Evolutionary conservation across 2,329 filamentous ascomycete species (phyloP).

Genomic region (Diaporthe ilicicola): DNA sequence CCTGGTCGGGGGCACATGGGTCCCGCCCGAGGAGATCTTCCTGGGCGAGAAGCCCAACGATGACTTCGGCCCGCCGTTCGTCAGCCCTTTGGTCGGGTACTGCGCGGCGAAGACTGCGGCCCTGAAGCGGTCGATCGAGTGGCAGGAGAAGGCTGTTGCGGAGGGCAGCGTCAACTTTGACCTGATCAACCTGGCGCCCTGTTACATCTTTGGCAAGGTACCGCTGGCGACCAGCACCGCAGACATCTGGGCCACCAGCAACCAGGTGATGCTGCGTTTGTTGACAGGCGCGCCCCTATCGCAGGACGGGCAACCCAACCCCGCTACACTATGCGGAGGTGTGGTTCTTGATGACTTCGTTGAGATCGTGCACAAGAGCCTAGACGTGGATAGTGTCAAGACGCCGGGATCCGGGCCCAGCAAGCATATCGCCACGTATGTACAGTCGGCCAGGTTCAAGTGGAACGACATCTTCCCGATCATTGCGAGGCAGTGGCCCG

Average conservation of each 20-base stretch:
- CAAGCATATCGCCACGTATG: slow-evolving; percentile 26
- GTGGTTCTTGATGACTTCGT: slow-evolving; percentile 24
- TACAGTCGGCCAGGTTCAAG: background rate
- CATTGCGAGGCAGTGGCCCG: slow-evolving; percentile 30
- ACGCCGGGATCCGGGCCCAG: slow-evolving; percentile 29
- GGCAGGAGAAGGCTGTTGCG: slow-evolving; percentile 30
- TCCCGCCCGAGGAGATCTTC: slow-evolving; percentile 24
- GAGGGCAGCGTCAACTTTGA: slow-evolving; percentile 32
- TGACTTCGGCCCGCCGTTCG: slow-evolving; percentile 26
- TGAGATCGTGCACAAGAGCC: slow-evolving; percentile 24
- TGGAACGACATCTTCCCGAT: slow-evolving; percentile 31
- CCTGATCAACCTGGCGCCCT: slow-evolving; percentile 31
- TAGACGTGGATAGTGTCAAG: slow-evolving; percentile 24
- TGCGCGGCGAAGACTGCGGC: slow-evolving; percentile 34
- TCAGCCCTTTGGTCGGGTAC: slow-evolving; percentile 25
- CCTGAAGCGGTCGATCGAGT: slow-evolving; percentile 23
- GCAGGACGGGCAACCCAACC: slow-evolving; percentile 3
- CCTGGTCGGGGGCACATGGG: slow-evolving; percentile 4
- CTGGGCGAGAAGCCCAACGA: slow-evolving; percentile 25
- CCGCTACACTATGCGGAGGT: background rate
- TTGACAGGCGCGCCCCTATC: slow-evolving; percentile 10
- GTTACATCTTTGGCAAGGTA: slow-evolving; percentile 28
- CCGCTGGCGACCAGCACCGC: slow-evolving; percentile 26
- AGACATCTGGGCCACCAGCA: slow-evolving; percentile 30
- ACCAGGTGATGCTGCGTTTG: slow-evolving; percentile 20